Conservation (phyloP, 306 rosid genomes). For the Vicia villosa region DNA sequence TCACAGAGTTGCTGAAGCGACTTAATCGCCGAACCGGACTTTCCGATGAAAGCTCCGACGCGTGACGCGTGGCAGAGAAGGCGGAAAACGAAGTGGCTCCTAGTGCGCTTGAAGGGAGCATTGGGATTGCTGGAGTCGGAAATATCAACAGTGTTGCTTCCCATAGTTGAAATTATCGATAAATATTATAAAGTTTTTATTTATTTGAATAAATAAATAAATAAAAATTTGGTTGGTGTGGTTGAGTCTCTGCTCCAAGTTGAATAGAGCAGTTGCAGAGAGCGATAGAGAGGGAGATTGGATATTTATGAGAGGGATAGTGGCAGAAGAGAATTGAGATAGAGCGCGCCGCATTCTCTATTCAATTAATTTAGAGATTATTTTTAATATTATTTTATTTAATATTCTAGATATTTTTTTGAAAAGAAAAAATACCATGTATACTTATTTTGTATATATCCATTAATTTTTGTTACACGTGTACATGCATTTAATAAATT, state of each 20-base stretch:
- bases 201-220: too few relatives aligned
- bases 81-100: conserved; percentile 69
- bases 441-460: too few relatives aligned
- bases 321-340: neutral
- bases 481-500: too few relatives aligned
- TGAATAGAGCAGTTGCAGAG: neutral
- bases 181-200: too few relatives aligned
- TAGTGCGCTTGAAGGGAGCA: conserved; percentile 50
- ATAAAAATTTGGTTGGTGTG: too few relatives aligned
- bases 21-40: conserved; percentile 72
- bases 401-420: neutral
- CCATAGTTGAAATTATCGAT: neutral
- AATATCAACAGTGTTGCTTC: conserved; percentile 30
- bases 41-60: conserved; percentile 86
- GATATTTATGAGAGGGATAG: neutral
- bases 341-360: neutral
- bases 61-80: conserved; percentile 94
- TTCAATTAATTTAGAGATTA: neutral
- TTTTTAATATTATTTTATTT: neutral
- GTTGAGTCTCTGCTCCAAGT: neutral
- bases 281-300: neutral
- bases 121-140: conserved; percentile 30
- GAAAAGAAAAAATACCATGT: too few relatives aligned
- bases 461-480: too few relatives aligned
- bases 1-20: conserved; percentile 72